These are phyloP conservation scores for Exobasidium cylindrosporum DNA, from an alignment of 1,284 basidiomycete species.

Conservation along the genomic window DNA sequence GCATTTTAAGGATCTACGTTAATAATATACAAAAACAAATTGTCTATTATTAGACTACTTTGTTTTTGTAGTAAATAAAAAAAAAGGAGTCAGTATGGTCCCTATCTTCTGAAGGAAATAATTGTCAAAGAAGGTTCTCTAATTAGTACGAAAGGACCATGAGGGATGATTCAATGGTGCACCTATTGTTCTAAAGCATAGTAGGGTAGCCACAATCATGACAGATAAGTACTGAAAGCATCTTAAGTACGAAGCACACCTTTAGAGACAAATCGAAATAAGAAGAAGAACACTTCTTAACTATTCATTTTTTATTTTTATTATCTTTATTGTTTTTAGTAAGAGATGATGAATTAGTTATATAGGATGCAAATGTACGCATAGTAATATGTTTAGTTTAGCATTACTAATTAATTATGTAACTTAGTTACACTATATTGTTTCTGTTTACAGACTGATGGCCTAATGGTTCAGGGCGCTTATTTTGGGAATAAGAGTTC, in stretches of 20 bases:
- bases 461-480: slow-evolving; percentile 27
- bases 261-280: slow-evolving; percentile 21
- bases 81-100: slow-evolving; percentile 35
- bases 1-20: too few species aligned
- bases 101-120: slow-evolving; percentile 27
- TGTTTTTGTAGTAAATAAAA: too few species aligned
- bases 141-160: slow-evolving; percentile 7
- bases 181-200: not conserved
- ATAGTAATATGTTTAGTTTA: slow-evolving; percentile 25
- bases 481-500: slow-evolving; percentile 26
- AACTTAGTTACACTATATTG: slow-evolving; percentile 23
- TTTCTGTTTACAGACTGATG: slow-evolving; percentile 24
- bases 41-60: too few species aligned
- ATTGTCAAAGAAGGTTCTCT: slow-evolving; percentile 19
- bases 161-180: not conserved
- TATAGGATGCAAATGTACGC: slow-evolving; percentile 23
- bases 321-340: not conserved
- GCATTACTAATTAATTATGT: slow-evolving; percentile 22
- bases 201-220: slow-evolving; percentile 1
- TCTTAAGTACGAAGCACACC: slow-evolving; percentile 1
- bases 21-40: too few species aligned
- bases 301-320: slow-evolving; percentile 3
- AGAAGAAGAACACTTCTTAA: slow-evolving; percentile 22
- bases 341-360: slow-evolving; percentile 8
- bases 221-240: slow-evolving; percentile 1